Evolutionary conservation across 2,329 filamentous ascomycete genomes (phyloP).

Genomic region (Cladosporium sp.): DNA sequence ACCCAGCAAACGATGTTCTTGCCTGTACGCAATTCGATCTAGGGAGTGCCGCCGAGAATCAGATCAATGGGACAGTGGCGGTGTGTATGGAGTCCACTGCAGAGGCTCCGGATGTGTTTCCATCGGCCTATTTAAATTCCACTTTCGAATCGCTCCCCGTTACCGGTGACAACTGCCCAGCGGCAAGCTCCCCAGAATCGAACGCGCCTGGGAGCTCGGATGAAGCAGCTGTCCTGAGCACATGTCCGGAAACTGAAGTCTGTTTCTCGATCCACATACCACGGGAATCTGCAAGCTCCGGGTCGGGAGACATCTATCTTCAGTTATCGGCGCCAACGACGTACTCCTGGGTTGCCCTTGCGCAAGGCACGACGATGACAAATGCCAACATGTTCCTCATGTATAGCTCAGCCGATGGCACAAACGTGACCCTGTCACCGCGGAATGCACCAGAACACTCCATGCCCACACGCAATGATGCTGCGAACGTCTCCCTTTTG

Average conservation of each 20-base stretch:
- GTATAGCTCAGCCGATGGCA: conserved; percentile 46
- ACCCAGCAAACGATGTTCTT: conserved; percentile 15
- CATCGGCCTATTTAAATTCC: conserved; percentile 8
- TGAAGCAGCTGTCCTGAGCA: conserved; percentile 4
- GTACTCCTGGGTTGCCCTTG: conserved; percentile 51
- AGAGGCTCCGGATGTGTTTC: conserved; percentile 7
- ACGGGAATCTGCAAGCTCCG: conserved; percentile 43
- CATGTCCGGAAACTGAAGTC: conserved; percentile 22
- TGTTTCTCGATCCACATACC: conserved; percentile 52
- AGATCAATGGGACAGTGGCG: conserved; percentile 13
- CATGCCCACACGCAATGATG: conserved; percentile 38
- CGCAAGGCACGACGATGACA: conserved; percentile 49
- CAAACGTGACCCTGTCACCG: conserved; percentile 53
- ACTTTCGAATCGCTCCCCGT: conserved; percentile 8
- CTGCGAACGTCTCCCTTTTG: conserved; percentile 44
- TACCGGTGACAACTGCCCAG: conserved; percentile 12
- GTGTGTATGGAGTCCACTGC: conserved; percentile 12
- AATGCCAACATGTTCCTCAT: conserved; percentile 55
- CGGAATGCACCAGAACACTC: conserved; percentile 40
- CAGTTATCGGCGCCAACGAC: conserved; percentile 49
- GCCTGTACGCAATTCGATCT: conserved; percentile 16
- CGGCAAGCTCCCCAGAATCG: background rate
- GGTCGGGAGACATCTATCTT: conserved; percentile 52
- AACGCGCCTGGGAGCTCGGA: background rate
- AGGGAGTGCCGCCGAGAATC: background rate